Evolutionary conservation across 164 flowering plant genomes (phyloP), one percentile per base, ranked within the genome.

Genomic region (Vitis amurensis): DNA sequence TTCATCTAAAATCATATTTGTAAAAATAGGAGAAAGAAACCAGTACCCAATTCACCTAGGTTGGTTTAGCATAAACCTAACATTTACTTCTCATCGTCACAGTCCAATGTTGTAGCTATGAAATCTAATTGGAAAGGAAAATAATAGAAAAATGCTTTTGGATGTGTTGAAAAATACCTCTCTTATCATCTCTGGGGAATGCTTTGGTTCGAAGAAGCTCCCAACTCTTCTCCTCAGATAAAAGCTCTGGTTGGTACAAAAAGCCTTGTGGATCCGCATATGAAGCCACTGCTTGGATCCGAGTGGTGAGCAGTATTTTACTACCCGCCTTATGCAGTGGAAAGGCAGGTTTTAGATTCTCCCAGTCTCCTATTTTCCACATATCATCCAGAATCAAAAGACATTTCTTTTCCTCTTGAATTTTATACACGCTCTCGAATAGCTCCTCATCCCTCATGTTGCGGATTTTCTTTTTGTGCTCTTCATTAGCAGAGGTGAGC

Each of bases 331-430:
- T 58, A 31, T 31, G 44, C 44, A 31, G 44, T 31, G 44, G 44
- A 15, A 84, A 77, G 2, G 75, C 74, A 5, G 30, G 11, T 5
- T 19, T 59, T 3, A 84, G 44, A 9, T 8, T 2, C 49, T 76
- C 68, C 87, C 85, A 84, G 11, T 62, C 78, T 0, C 66, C 64
- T 0, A 0, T 30, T 10, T 8, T 49, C 82, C 85, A 84, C 14
- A 82, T 62, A 50, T 84, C 84, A 65, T 84, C 90, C 13, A 86
- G 68, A 1, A 86, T 66, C 12, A 84, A 71, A 53, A 84, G 44
- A 60, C 77, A 85, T 29, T 51, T 68, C 47, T 65, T 74, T n/a
- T 65, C 62, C 13, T 51, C 50, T 59, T 68, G 70, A 47, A 56
- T 13, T 3, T 50, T 9, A 9, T 27, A 53, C 1, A 79, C 63